These are phyloP conservation scores for Sclerotinia borealis DNA, from an alignment of 2,329 filamentous ascomycete species.

Conservation along the genomic window DNA sequence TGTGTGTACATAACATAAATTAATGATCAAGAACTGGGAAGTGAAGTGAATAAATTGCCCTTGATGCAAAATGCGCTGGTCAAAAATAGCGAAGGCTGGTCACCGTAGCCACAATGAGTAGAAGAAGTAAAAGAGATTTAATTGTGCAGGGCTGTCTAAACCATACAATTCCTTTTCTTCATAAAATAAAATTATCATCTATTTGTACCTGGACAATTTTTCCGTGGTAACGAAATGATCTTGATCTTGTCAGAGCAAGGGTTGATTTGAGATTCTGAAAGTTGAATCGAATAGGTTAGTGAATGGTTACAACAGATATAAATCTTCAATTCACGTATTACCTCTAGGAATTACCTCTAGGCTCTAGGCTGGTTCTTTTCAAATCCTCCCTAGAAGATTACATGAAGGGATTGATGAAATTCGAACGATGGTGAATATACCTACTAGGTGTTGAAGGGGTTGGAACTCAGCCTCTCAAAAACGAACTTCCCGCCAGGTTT, in stretches of 20 bases:
- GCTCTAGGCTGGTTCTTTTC: too few species aligned
- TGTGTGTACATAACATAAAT: neutral
- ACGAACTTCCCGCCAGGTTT: neutral
- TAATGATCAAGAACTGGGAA: neutral
- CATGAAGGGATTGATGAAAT: neutral
- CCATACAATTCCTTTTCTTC: constrained; percentile 1
- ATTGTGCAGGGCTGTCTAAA: neutral
- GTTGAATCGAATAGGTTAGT: neutral
- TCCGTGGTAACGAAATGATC: constrained; percentile 3
- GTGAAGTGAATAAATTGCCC: neutral
- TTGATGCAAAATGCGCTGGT: constrained; percentile 14
- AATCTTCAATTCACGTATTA: neutral
- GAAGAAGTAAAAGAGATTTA: neutral
- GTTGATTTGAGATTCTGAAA: neutral
- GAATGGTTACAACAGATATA: neutral
- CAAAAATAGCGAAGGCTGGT: constrained; percentile 12
- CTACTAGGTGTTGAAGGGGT: neutral
- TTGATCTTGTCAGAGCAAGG: neutral
- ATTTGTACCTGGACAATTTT: neutral
- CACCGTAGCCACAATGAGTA: neutral
- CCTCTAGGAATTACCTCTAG: neutral
- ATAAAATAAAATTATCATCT: neutral
- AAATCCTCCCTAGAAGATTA: constrained; percentile 1
- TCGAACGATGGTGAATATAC: neutral
- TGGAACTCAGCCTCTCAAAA: constrained; percentile 1